Conservation (phyloP, 495 filamentous ascomycete genomes). For the Talaromyces adpressus region DNA sequence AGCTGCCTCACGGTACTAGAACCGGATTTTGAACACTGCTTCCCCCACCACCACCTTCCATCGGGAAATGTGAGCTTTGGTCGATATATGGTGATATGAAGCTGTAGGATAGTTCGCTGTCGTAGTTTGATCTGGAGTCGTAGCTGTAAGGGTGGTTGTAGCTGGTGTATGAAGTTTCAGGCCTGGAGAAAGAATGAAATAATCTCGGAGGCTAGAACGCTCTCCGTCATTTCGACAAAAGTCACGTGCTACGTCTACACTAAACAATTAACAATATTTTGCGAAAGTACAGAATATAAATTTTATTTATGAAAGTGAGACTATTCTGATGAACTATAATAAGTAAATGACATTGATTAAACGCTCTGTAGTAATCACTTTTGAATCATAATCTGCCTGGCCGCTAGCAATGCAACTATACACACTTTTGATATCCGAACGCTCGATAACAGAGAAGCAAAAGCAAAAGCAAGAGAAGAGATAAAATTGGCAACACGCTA, state of each 20-base stretch:
- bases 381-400: neutral
- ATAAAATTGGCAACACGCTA: neutral
- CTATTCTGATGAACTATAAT: neutral
- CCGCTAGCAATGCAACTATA: conserved; percentile 1
- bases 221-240: neutral
- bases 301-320: neutral
- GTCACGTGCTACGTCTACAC: conserved; percentile 1
- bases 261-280: neutral
- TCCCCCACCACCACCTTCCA: conserved; percentile 16
- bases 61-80: conserved; percentile 20
- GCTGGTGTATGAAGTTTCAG: neutral
- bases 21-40: conserved; percentile 4
- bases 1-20: conserved; percentile 32
- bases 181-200: neutral
- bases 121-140: neutral
- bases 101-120: neutral
- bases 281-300: neutral
- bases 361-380: neutral
- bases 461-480: neutral
- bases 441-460: neutral
- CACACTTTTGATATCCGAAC: conserved; percentile 4
- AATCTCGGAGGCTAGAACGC: neutral
- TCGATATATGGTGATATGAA: neutral
- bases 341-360: neutral
- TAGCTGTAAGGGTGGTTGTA: neutral